Evolutionary conservation across 345 rosid species (phyloP).

Genomic region (Pseudoturritis turrita): DNA sequence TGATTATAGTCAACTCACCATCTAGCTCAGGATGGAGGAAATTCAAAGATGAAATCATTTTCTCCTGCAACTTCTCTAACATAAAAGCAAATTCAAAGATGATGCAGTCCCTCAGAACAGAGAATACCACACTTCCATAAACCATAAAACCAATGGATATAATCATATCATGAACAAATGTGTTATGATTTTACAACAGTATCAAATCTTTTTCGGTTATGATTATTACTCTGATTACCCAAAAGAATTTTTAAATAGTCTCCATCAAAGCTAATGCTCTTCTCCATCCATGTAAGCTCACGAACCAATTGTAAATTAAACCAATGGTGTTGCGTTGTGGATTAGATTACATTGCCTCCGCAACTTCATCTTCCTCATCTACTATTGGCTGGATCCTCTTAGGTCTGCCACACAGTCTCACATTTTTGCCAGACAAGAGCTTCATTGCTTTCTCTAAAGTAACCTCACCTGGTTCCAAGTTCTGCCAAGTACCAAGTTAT

Average conservation of each 20-base stretch:
- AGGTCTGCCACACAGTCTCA: constrained; percentile 61
- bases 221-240: constrained; percentile 24
- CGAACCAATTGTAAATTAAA: neutral
- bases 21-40: neutral
- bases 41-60: constrained; percentile 4
- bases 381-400: constrained; percentile 45
- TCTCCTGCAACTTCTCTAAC: neutral
- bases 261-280: constrained; percentile 14
- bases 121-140: constrained; percentile 13
- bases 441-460: constrained; percentile 72
- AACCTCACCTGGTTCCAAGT: constrained; percentile 49
- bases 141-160: constrained; percentile 3
- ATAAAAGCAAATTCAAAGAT: constrained; percentile 7
- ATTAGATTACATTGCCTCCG: constrained; percentile 11
- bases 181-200: constrained; percentile 16
- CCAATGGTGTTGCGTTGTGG: neutral
- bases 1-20: constrained; percentile 17
- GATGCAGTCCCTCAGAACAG: constrained; percentile 2
- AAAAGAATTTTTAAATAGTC: constrained; percentile 15
- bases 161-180: constrained; percentile 13
- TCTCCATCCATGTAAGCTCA: constrained; percentile 3
- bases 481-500: constrained; percentile 46
- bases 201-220: neutral
- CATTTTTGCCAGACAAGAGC: constrained; percentile 60
- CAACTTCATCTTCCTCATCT: constrained; percentile 24